Evolutionary conservation across 805 yeast species (phyloP).

Genomic region (Metschnikowia bowlesiae): DNA sequence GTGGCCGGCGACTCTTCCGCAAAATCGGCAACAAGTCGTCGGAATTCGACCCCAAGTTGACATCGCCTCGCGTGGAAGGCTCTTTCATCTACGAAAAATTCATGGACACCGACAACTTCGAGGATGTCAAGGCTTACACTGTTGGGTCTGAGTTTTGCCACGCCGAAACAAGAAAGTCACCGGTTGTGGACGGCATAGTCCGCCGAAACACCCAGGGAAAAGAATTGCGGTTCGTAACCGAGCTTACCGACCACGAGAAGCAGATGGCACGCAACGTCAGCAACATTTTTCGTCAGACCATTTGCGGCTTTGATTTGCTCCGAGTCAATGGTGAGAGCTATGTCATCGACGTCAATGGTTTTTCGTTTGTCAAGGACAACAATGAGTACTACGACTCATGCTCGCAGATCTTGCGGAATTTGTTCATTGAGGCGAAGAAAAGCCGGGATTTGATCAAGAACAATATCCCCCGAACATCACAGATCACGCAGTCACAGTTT

Average conservation of each 20-base stretch:
- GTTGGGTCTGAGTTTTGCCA: constrained; percentile 90
- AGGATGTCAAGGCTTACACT: constrained; percentile 97
- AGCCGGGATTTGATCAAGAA: constrained; percentile 37
- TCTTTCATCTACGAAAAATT: constrained; percentile 89
- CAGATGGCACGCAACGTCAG: constrained; percentile 77
- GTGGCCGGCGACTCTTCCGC: constrained; percentile 90
- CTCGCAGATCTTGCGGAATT: constrained; percentile 68
- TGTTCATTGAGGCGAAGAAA: constrained; percentile 57
- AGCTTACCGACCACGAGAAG: constrained; percentile 68
- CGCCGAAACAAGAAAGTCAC: constrained; percentile 97
- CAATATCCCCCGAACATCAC: constrained; percentile 31
- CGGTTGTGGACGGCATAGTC: constrained; percentile 99
- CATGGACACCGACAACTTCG: constrained; percentile 97
- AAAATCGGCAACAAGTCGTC: constrained; percentile 96
- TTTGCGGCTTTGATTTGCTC: constrained; percentile 93
- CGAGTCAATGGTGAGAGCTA: constrained; percentile 84
- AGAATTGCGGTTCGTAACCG: constrained; percentile 87
- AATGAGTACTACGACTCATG: constrained; percentile 78
- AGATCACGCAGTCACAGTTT: constrained; percentile 34
- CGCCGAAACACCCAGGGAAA: constrained; percentile 96
- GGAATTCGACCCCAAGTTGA: constrained; percentile 82
- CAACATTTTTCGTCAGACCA: constrained; percentile 78
- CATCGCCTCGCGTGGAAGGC: constrained; percentile 78
- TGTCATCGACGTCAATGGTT: constrained; percentile 97
- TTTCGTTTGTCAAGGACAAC: constrained; percentile 94